Base-by-base conservation (phyloP, 371 early-diverging fungal species). In the Blakeslea trispora region DNA sequence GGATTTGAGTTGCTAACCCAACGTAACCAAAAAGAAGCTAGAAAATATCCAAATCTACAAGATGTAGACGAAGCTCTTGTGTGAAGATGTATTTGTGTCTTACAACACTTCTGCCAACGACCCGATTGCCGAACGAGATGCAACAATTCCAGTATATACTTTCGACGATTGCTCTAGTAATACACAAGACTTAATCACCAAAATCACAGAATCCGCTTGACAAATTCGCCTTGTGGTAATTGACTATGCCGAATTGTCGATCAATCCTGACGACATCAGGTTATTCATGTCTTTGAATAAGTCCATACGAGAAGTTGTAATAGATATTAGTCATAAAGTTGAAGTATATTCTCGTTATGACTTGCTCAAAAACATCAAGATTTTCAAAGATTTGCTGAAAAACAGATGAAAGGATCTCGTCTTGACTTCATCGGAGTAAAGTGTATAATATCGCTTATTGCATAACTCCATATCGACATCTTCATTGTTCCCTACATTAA, bases 81-180 rank as follows among this genome's bases (percentile, higher is more conserved):
- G 61, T 57, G 61, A 61, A 57, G 66, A 60, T 43, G 66, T 66
- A 51, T 66, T 61, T 61, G 66, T 61, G 61, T 60, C 66, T 57
- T 60, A 46, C 53, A 61, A 61, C 52, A 61, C 61, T 53, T 66
- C 57, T 60, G 58, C 61, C 45, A 57, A 66, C 52, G 47, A 61
- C 43, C 57, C 51, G 45, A 57, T 61, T 50, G 46, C 54, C 51
- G 61, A 66, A 60, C 53, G 61, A 45, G 61, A 66, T 66, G 58
- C 55, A 54, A 58, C 51, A 43, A 58, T 24, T 43, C 55, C 55
- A 58, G 42, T 53, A 52, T 61, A 61, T 52, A 55, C 50, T 61
- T 66, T 66, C 55, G 66, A 61, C 6, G 66, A 60, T 55, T 61
- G 58, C 61, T 57, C 61, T 51, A 58, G 66, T 48, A 66, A 66